Percentiles rank a stretch among this genome's conserved stretches.
Evolutionary conservation across 129 eudicot genomes (phyloP).

Genomic region (Ambrosia trifida): DNA sequence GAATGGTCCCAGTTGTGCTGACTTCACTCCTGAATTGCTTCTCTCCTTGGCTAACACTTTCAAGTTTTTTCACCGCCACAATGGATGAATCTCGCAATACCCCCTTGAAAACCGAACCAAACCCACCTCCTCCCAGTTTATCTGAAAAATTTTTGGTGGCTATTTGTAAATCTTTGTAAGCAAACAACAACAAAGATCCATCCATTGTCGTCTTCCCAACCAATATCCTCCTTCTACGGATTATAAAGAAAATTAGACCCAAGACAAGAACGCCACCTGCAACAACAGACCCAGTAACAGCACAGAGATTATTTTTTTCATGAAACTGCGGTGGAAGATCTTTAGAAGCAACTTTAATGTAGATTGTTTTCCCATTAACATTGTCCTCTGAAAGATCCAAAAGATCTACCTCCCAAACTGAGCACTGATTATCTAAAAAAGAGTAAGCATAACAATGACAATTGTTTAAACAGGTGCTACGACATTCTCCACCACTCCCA

Average conservation of each 20-base stretch:
- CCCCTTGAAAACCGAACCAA: constrained; percentile 63
- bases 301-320: constrained; percentile 33
- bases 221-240: constrained; percentile 27
- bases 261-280: constrained; percentile 25
- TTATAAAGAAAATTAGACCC: constrained; percentile 32
- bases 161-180: constrained; percentile 48
- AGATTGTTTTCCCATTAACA: constrained; percentile 37
- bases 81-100: constrained; percentile 49
- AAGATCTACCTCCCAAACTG: constrained; percentile 51
- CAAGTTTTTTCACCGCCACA: constrained; percentile 69
- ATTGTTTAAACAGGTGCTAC: constrained; percentile 42
- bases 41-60: constrained; percentile 60
- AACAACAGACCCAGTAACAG: constrained; percentile 43
- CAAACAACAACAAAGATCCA: constrained; percentile 53
- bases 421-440: constrained; percentile 41
- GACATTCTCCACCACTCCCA: constrained; percentile 47
- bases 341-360: constrained; percentile 52
- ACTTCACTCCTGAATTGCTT: constrained; percentile 76
- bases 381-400: constrained; percentile 45
- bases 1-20: constrained; percentile 69
- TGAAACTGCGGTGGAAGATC: constrained; percentile 32
- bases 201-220: constrained; percentile 38
- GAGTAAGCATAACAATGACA: constrained; percentile 66
- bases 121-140: background rate
- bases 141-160: constrained; percentile 32